Percentiles rank a stretch among this genome's conserved stretches.
phyloP scores from a whole-genome alignment of 202 grass and related monocot genomes.

The Digitaria exilis region DNA sequence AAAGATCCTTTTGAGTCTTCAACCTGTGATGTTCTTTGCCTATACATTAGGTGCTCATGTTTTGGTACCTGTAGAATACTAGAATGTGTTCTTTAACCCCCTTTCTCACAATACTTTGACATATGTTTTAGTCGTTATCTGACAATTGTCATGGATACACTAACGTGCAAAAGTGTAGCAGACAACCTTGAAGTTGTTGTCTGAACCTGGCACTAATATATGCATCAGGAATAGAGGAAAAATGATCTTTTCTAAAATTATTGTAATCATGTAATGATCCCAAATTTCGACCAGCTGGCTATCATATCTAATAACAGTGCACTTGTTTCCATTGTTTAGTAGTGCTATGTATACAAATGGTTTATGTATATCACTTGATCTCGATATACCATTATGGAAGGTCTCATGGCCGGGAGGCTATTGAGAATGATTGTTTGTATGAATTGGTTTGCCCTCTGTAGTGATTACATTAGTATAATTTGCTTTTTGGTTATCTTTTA shows the following conservation, averaged over 20 bases:
- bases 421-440: constrained; percentile 7
- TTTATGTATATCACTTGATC: background rate
- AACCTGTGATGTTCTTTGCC: background rate
- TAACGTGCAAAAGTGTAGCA: background rate
- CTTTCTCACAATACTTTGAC: constrained; percentile 9
- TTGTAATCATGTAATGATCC: constrained; percentile 21
- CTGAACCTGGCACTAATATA: constrained; percentile 10
- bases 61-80: background rate
- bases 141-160: background rate
- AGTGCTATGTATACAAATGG: background rate
- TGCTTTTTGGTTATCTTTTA: background rate
- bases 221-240: constrained; percentile 5
- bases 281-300: background rate
- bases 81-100: background rate
- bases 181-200: background rate
- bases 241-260: background rate
- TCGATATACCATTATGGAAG: background rate
- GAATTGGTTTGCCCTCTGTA: background rate
- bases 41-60: background rate
- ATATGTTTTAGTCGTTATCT: background rate
- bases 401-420: background rate
- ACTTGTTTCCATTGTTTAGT: constrained; percentile 5
- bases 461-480: background rate
- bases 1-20: constrained; percentile 7
- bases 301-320: constrained; percentile 1